Base-by-base conservation (phyloP, 148 eudicot species). In the Agrostemma githago region DNA sequence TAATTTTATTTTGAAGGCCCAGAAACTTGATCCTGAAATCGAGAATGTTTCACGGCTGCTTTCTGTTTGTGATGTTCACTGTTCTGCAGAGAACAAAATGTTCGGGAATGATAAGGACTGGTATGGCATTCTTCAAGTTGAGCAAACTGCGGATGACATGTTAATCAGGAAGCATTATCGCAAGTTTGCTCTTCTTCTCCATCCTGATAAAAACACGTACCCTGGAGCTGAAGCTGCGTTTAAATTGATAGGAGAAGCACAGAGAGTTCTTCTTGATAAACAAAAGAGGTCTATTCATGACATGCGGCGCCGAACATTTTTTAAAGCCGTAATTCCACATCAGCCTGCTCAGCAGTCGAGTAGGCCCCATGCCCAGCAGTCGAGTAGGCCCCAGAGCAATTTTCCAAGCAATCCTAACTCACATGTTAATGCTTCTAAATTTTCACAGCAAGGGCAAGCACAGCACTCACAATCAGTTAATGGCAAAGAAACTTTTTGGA, bases 141-240 rank as follows among this genome's bases (percentile, higher is more conserved):
- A 84, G 68, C 85, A 74, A 40, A 76, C 83, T 19, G 94, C 89
- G 38, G 92, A 92, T 74, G 94, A 88, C 19, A 71, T 72, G 65
- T 74, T 80, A 43, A 86, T 93, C 34, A 93, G 82, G 80, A 90
- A 88, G 74, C 94, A 90, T 72, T 93, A 84, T 75, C 84, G 88
- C 57, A 90, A 84, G 79, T 76, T 89, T 59, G 98, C 96, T 54
- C 89, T 93, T 54, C 75, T 82, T 72, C 90, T 93, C 68, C 98
- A 93, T 73, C 98, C 98, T n/a, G 98, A 93, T 76, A 93, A 93
- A 79, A 93, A 90, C 82, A 81, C 84, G 62, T 88, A 84, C 84
- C 38, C 88, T n/a, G 98, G 96, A 26, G 93, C 98, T 16, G 81
- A 85, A 40, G 90, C 89, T 78, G 98, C 98, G 61, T 93, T 93